These are phyloP conservation scores for Hymenoscyphus linearis DNA, from an alignment of 2,329 filamentous ascomycete genomes.

Conservation along the genomic window DNA sequence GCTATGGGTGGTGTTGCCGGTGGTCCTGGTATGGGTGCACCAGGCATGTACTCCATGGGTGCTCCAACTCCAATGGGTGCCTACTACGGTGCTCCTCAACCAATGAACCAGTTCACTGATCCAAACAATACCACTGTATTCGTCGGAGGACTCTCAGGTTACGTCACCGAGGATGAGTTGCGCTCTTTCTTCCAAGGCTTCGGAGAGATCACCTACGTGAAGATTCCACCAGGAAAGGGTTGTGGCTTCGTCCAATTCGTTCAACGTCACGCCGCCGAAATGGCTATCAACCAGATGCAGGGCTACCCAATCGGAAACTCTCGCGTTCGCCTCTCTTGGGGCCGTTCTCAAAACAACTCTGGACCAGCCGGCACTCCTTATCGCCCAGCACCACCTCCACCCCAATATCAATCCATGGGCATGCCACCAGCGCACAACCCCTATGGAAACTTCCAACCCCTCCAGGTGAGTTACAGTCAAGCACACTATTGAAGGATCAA, in stretches of 20 bases:
- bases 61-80: conserved; percentile 52
- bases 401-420: conserved; percentile 63
- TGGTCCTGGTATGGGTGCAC: conserved; percentile 32
- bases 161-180: conserved; percentile 99
- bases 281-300: conserved; percentile 99
- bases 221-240: conserved; percentile 98
- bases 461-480: conserved; percentile 28
- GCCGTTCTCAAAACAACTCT: conserved; percentile 97
- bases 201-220: conserved; percentile 98
- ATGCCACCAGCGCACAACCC: conserved; percentile 31
- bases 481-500: background rate
- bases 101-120: conserved; percentile 99
- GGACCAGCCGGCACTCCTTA: conserved; percentile 94
- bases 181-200: conserved; percentile 99
- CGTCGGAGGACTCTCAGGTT: conserved; percentile 92
- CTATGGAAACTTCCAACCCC: conserved; percentile 32
- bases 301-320: conserved; percentile 99
- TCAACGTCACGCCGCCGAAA: conserved; percentile 96
- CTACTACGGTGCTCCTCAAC: conserved; percentile 64
- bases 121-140: conserved; percentile 99
- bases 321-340: conserved; percentile 94
- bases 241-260: conserved; percentile 99
- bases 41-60: conserved; percentile 65
- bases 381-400: conserved; percentile 80
- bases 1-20: conserved; percentile 44